phyloP scores from a whole-genome alignment of 768 basidiomycete genomes.

The Kwoniella botswanensis region DNA sequence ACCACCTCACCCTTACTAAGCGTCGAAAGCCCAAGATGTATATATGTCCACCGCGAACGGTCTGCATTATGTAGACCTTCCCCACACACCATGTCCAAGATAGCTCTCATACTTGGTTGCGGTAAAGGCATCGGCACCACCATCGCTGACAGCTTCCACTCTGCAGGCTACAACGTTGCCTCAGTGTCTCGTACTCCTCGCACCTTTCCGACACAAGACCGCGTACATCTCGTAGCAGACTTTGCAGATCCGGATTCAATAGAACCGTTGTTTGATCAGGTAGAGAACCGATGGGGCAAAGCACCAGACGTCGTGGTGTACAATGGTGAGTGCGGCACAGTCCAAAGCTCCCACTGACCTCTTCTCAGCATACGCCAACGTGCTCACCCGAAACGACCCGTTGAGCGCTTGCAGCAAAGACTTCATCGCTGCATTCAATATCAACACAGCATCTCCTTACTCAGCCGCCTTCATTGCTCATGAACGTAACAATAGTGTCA shows the following conservation, averaged over 20 bases:
- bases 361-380: neutral
- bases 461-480: slow-evolving; percentile 3
- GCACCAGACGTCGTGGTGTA: slow-evolving; percentile 10
- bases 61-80: neutral
- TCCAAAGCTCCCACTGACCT: neutral
- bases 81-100: slow-evolving; percentile 4
- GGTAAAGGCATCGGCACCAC: slow-evolving; percentile 1
- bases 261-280: slow-evolving; percentile 12
- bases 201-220: neutral
- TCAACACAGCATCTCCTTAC: slow-evolving; percentile 9
- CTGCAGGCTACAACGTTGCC: slow-evolving; percentile 8
- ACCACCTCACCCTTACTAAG: no score
- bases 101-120: slow-evolving; percentile 8
- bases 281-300: slow-evolving; percentile 4
- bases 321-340: slow-evolving; percentile 6
- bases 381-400: neutral
- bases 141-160: slow-evolving; percentile 1
- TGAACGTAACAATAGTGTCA: neutral
- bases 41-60: neutral
- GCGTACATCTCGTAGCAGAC: slow-evolving; percentile 6
- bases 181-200: slow-evolving; percentile 1
- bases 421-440: neutral
- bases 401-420: neutral
- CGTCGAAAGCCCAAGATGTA: no score
- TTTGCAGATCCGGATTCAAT: neutral